A percentile compares a stretch with the other conserved stretches of the same genome.
phyloP scores from a whole-genome alignment of 306 rosid genomes.

The Alnus glutinosa region DNA sequence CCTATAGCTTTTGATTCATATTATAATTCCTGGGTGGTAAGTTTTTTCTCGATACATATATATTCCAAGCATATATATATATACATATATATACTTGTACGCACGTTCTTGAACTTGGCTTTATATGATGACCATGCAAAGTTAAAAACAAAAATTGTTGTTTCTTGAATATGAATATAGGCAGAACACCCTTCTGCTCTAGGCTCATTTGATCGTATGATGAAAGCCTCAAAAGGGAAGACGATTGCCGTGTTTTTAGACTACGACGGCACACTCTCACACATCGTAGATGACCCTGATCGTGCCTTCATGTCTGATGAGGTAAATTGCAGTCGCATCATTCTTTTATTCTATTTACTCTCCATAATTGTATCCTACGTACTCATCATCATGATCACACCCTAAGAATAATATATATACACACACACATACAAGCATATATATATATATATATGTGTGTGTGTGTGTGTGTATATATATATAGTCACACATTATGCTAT shows the following conservation, averaged over 20 bases:
- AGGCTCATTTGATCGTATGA: slow-evolving; percentile 62
- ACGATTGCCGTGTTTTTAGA: slow-evolving; percentile 69
- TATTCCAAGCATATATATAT: not conserved
- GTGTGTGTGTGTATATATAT: too few species aligned
- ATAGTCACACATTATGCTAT: not conserved
- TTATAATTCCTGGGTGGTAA: slow-evolving; percentile 77
- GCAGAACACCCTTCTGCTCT: slow-evolving; percentile 69
- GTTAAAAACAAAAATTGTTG: not conserved
- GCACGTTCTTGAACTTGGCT: too few species aligned
- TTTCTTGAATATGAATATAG: slow-evolving; percentile 28
- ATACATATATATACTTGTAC: too few species aligned
- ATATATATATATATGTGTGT: too few species aligned
- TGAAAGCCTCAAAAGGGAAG: slow-evolving; percentile 60
- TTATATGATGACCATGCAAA: too few species aligned
- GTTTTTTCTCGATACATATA: not conserved
- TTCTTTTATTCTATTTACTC: not conserved
- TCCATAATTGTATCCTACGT: too few species aligned
- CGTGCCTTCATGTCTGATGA: slow-evolving; percentile 84
- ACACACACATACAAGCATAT: too few species aligned
- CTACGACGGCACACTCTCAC: slow-evolving; percentile 93
- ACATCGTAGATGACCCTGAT: slow-evolving; percentile 84
- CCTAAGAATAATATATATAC: too few species aligned
- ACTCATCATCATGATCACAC: too few species aligned
- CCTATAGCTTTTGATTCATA: slow-evolving; percentile 23
- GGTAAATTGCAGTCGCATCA: slow-evolving; percentile 36